phyloP scores from a whole-genome alignment of 2,329 filamentous ascomycete genomes.

The Dothideomycetes sp. region DNA sequence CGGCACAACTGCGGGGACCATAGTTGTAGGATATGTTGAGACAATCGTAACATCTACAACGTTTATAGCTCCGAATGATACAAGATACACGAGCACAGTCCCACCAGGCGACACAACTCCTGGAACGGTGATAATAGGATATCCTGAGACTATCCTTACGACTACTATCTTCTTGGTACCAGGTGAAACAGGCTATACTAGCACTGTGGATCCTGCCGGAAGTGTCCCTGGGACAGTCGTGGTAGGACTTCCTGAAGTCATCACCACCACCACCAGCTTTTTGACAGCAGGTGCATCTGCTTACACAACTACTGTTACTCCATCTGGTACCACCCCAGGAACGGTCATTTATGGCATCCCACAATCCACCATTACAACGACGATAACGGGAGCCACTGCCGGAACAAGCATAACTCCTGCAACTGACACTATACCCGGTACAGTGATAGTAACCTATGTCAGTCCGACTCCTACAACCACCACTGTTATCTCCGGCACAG shows the following conservation, averaged over 20 bases:
- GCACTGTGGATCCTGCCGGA: not conserved
- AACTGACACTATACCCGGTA: not conserved
- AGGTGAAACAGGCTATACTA: slow-evolving; percentile 1
- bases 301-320: slow-evolving; percentile 2
- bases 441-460: not conserved
- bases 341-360: not conserved
- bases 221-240: not conserved
- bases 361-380: not conserved
- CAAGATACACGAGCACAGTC: not conserved
- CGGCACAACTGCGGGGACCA: not conserved
- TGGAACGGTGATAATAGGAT: slow-evolving; percentile 1
- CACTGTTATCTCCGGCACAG: not conserved
- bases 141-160: not conserved
- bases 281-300: not conserved
- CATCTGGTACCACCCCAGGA: not conserved
- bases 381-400: not conserved
- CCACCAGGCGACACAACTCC: not conserved
- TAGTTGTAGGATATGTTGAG: not conserved
- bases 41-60: not conserved
- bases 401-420: not conserved
- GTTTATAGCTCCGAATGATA: not conserved
- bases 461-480: not conserved
- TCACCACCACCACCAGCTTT: not conserved
- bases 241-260: not conserved
- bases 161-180: slow-evolving; percentile 1